Evolutionary conservation across 352 stramenopile species (phyloP), one percentile per base, ranked within the genome.

Genomic region (Phytophthora cajani): DNA sequence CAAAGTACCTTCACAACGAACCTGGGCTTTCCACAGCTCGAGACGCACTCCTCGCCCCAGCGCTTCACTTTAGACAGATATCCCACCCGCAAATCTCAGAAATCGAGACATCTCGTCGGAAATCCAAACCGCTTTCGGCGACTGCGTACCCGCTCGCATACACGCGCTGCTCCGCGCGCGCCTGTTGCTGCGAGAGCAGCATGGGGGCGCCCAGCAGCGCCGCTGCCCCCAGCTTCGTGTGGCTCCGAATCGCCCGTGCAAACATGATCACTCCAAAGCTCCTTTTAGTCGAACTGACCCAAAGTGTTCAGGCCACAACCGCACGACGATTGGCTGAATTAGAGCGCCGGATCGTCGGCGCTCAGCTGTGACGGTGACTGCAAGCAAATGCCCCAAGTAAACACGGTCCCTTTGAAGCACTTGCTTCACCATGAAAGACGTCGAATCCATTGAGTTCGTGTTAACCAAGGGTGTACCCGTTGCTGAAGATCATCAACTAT

Each of bases 11-110:
- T 1, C 9, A 10, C 8, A 5, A 57, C 72, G 4, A 32, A 93
- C 88, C 78, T 94, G 90, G 32, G 88, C 88, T 74, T 96, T 96
- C 88, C 88, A 96, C 54, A 91, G 77, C 72, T 96, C 88, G 17
- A 94, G 78, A 38, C 88, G 88, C 52, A 96, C 84, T 57, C 87
- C 88, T 53, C 87, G 81, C 47, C 88, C 88, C 32, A 96, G 68
- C 9, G 85, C 86, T 69, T 96, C 87, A 5, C 88, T 96, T 54
- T 17, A 62, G 1, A 54, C 27, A 55, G 14, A 70, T 50, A n/a
- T 75, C 21, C n/a, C 14, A 53, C 25, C 6, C 17, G 50, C 33
- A 16, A 51, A 72, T 53, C 52, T 75, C 30, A 30, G 14, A 21
- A 65, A 65, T 50, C 57, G 27, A 7, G 16, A 58, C 23, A 55